These are phyloP conservation scores for Saturnispora bothae DNA, from an alignment of 805 yeast species.

Conservation along the genomic window DNA sequence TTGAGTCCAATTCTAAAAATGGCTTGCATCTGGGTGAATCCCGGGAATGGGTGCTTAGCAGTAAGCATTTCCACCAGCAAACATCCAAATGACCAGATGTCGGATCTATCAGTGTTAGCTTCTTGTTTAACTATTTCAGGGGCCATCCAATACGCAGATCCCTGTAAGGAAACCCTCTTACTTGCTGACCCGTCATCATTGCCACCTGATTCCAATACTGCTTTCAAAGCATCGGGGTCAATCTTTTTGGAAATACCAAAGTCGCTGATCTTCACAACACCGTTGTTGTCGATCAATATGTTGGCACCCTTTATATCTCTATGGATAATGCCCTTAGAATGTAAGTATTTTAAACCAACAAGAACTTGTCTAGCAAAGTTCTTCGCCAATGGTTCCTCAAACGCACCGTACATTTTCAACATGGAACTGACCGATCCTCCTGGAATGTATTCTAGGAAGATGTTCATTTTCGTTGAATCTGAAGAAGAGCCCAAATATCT, in stretches of 20 bases:
- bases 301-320: constrained; percentile 60
- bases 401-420: constrained; percentile 49
- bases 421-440: constrained; percentile 42
- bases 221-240: constrained; percentile 11
- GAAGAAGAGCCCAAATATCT: constrained; percentile 82
- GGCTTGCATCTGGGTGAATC: constrained; percentile 93
- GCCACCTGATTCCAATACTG: constrained; percentile 15
- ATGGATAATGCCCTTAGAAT: constrained; percentile 48
- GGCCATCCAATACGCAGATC: constrained; percentile 98
- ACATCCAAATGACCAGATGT: constrained; percentile 97
- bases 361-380: constrained; percentile 46
- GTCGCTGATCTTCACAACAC: constrained; percentile 54
- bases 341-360: constrained; percentile 46
- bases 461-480: constrained; percentile 61
- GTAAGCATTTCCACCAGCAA: constrained; percentile 91
- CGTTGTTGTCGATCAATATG: constrained; percentile 46
- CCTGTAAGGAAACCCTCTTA: constrained; percentile 78
- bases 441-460: constrained; percentile 49
- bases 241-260: constrained; percentile 58
- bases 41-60: constrained; percentile 93
- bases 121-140: constrained; percentile 96
- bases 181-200: constrained; percentile 33
- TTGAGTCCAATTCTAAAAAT: constrained; percentile 87
- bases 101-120: constrained; percentile 85
- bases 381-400: constrained; percentile 48